Base-by-base conservation (phyloP, 1,284 basidiomycete species). In the Naganishia sp. region DNA sequence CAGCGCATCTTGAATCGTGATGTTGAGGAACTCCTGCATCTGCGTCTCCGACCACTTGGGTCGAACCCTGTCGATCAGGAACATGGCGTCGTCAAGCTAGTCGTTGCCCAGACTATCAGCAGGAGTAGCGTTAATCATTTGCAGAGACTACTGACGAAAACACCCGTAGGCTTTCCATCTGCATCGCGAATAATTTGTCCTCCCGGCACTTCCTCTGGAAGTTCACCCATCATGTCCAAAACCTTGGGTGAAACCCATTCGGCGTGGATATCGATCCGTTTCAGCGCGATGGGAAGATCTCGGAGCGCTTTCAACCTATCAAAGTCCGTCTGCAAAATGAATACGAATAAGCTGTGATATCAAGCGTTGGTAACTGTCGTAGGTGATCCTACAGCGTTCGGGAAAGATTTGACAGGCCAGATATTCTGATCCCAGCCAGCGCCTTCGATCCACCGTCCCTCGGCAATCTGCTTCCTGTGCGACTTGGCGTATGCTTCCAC, bases 381-480 rank as follows among this genome's bases (percentile, higher is more conserved):
- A 36, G 36, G 39, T 67, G 5, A 21, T 77, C 86, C 59, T 71
- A 92, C 92, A 5, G 90, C 88, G 28, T 85, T 88, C 0, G 94
- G 93, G 73, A 93, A 94, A 33, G 83, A 77, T 31, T 84, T 80
- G 21, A 82, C 84, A 1, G 83, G 68, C 76, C 79, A 85, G 3
- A 77, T 70, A 5, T 90, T 95, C 77, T 97, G 93, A 75, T 97
- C 91, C 93, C 94, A 97, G 6, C 93, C 94, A 81, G 89, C 86
- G 3, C 92, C 94, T 72, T 88, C 82, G 63, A 96, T 85, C 91
- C 91, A 95, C 4, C 78, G 81, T 3, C 83, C 82, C 6, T 87
- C 82, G 0, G 81, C 75, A 2, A 82, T 74, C n/a, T 88, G 74
- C 53, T 86, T 83, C 0, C 86, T 84, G 65, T 86, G 83, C 5